A percentile compares a stretch with the other conserved stretches of the same genome.
phyloP scores from a whole-genome alignment of 164 flowering plant genomes.

The Chimonanthus praecox region DNA sequence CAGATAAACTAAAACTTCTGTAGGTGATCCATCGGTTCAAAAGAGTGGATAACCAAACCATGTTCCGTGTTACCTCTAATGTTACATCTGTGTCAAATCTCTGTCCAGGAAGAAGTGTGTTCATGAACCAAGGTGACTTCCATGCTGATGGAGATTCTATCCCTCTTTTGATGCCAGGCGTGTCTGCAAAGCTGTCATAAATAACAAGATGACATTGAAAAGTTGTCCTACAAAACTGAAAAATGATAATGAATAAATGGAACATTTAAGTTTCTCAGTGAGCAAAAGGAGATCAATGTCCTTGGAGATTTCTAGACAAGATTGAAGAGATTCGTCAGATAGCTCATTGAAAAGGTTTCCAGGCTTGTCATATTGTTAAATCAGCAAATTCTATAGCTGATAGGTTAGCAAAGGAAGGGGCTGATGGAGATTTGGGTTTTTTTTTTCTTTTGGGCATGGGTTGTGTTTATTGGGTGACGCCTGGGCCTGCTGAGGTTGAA shows the following conservation, averaged over 20 bases:
- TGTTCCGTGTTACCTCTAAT: constrained; percentile 52
- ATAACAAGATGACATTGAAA: constrained; percentile 5
- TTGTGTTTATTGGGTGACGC: no score
- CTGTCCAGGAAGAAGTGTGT: constrained; percentile 61
- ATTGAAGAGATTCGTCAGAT: no score
- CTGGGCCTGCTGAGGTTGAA: no score
- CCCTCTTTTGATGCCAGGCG: constrained; percentile 64
- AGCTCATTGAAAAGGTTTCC: no score
- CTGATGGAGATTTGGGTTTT: no score
- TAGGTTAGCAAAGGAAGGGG: no score
- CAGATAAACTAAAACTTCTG: no score
- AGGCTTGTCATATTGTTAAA: no score
- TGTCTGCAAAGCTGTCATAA: constrained; percentile 52
- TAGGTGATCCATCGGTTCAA: neutral
- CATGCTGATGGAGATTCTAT: constrained; percentile 94
- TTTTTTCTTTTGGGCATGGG: no score
- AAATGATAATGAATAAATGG: neutral
- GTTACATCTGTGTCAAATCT: constrained; percentile 68
- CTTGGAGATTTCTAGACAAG: no score
- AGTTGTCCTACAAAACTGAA: neutral
- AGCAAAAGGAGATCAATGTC: neutral
- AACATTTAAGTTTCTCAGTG: neutral
- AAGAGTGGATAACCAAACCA: neutral
- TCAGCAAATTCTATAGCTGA: no score
- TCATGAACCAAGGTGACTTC: constrained; percentile 94